phyloP scores from a whole-genome alignment of 1,284 basidiomycete genomes.

The Bothia castanella region DNA sequence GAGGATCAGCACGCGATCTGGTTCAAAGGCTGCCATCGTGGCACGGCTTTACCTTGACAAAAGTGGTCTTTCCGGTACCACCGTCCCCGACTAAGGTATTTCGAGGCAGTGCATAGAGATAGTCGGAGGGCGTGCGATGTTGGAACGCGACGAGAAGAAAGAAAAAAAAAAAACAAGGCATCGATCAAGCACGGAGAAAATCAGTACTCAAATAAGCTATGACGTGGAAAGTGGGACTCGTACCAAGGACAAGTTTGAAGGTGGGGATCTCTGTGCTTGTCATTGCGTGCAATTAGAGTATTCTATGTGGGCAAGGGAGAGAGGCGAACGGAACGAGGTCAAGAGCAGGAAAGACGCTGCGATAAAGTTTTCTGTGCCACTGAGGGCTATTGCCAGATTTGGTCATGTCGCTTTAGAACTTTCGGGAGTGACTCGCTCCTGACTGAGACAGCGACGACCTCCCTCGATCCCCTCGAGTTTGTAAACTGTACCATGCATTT shows the following conservation, averaged over 20 bases:
- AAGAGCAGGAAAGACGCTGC: slow-evolving; percentile 34
- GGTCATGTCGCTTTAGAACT: slow-evolving; percentile 14
- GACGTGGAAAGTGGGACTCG: slow-evolving; percentile 31
- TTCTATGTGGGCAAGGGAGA: slow-evolving; percentile 24
- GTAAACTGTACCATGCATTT: neutral
- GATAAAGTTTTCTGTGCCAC: slow-evolving; percentile 37
- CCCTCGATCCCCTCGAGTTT: neutral
- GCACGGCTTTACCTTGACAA: slow-evolving; percentile 76
- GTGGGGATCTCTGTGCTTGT: slow-evolving; percentile 63
- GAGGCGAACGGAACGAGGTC: slow-evolving; percentile 22
- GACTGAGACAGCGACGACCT: too few species aligned
- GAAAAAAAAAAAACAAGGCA: slow-evolving; percentile 8
- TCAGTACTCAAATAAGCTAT: slow-evolving; percentile 22
- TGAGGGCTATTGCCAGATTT: slow-evolving; percentile 24
- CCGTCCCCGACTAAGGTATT: slow-evolving; percentile 83
- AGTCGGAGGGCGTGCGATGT: slow-evolving; percentile 15
- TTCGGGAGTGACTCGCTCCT: too few species aligned
- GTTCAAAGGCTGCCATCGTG: slow-evolving; percentile 20
- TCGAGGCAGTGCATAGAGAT: slow-evolving; percentile 19
- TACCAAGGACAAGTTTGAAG: slow-evolving; percentile 98
- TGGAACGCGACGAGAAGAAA: slow-evolving; percentile 26
- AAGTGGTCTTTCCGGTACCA: slow-evolving; percentile 97
- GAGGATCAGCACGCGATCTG: slow-evolving; percentile 59
- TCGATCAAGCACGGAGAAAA: slow-evolving; percentile 30
- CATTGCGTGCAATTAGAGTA: slow-evolving; percentile 39